Percentiles rank a stretch among this genome's conserved stretches.
Evolutionary conservation across 139 green algal species (phyloP).

Genomic region (Chlorella sp.): DNA sequence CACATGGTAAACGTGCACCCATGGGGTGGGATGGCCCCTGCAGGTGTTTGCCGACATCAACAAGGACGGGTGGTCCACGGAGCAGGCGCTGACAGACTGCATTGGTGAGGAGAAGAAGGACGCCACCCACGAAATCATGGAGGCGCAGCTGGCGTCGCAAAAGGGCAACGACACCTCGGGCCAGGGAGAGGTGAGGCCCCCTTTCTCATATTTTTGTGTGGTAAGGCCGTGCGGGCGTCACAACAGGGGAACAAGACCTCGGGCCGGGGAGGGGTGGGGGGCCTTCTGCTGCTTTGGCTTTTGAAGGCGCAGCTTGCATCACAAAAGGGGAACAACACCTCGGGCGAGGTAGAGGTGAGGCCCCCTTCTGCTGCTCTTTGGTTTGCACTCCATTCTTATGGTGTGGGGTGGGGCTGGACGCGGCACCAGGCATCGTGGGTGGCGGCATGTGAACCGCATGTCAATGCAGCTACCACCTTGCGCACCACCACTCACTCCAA

Average conservation of each 20-base stretch:
- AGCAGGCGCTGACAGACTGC: constrained; percentile 53
- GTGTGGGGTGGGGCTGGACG: too few species aligned
- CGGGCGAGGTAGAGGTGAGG: too few species aligned
- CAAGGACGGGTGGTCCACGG: constrained; percentile 44
- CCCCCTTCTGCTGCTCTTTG: not conserved
- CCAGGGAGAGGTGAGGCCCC: constrained; percentile 42
- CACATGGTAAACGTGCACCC: too few species aligned
- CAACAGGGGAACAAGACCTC: constrained; percentile 58
- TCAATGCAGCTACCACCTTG: too few species aligned
- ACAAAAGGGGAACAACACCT: constrained; percentile 58
- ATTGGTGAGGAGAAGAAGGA: constrained; percentile 66
- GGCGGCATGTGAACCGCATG: too few species aligned
- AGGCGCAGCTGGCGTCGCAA: constrained; percentile 78
- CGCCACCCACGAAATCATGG: constrained; percentile 65
- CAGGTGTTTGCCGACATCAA: constrained; percentile 70
- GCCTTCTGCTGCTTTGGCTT: too few species aligned
- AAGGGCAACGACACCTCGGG: constrained; percentile 40
- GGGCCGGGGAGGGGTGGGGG: constrained; percentile 40
- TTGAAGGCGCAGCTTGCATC: too few species aligned
- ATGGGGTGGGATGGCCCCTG: too few species aligned
- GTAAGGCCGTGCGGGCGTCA: constrained; percentile 61
- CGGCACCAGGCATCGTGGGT: too few species aligned
- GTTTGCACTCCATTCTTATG: too few species aligned
- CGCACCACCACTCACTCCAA: too few species aligned
- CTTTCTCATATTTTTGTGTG: too few species aligned